Evolutionary conservation across 176 grass and related monocot species (phyloP).

Genomic region (Otatea glauca): DNA sequence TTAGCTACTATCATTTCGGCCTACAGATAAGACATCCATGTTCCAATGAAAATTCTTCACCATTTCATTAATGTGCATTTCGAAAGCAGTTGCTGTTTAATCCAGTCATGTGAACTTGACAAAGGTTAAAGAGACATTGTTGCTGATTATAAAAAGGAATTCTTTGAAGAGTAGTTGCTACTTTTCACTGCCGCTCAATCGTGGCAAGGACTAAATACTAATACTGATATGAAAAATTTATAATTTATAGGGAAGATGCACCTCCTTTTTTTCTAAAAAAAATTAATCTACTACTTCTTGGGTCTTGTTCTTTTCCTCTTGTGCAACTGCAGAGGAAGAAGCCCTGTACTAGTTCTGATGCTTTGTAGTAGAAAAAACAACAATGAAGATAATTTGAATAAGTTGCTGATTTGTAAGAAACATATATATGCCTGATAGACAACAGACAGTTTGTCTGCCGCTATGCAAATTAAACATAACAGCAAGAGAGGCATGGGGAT

Average conservation of each 20-base stretch:
- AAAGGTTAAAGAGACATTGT: background rate
- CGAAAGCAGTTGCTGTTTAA: slow-evolving; percentile 9
- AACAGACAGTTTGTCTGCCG: background rate
- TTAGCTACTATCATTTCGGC: background rate
- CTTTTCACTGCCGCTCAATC: background rate
- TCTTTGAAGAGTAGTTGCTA: background rate
- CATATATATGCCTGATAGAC: slow-evolving; percentile 8
- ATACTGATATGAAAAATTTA: background rate
- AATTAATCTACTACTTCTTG: background rate
- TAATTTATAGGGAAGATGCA: background rate
- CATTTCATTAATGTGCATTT: background rate
- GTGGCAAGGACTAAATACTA: background rate
- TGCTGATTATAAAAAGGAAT: background rate
- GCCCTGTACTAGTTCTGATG: background rate
- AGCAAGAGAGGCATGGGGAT: background rate
- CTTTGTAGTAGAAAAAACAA: slow-evolving; percentile 15
- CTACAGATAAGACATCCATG: background rate
- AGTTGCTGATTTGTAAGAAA: slow-evolving; percentile 14
- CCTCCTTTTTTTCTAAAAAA: background rate
- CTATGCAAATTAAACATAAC: background rate
- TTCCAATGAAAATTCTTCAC: background rate
- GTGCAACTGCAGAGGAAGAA: background rate
- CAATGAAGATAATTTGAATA: background rate
- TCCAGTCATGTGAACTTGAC: slow-evolving; percentile 13
- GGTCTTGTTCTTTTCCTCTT: background rate